phyloP scores from a whole-genome alignment of 352 stramenopile species.

The Phytophthora niederhauseri region DNA sequence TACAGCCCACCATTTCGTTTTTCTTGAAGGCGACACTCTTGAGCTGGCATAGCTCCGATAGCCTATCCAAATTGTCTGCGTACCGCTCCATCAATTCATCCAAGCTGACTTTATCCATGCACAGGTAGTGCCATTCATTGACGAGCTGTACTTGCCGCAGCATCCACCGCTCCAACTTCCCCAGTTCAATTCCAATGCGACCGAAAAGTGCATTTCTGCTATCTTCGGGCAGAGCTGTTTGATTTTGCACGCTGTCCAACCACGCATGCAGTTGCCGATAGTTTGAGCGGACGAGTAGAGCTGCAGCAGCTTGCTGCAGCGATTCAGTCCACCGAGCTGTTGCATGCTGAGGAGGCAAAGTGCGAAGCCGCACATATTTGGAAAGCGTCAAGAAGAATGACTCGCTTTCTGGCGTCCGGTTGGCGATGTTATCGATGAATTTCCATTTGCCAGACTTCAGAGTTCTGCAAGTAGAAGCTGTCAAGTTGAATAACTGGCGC shows the following conservation, averaged over 20 bases:
- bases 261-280: constrained; percentile 16
- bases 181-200: constrained; percentile 41
- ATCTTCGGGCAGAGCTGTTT: constrained; percentile 4
- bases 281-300: constrained; percentile 29
- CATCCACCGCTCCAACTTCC: constrained; percentile 68
- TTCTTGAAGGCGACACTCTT: constrained; percentile 48
- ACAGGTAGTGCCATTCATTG: constrained; percentile 66
- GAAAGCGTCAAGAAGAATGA: constrained; percentile 31
- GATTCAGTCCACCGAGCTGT: constrained; percentile 30
- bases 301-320: constrained; percentile 30
- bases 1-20: constrained; percentile 41
- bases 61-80: constrained; percentile 46
- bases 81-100: constrained; percentile 65
- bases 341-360: constrained; percentile 18
- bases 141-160: constrained; percentile 63
- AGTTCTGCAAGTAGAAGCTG: constrained; percentile 18
- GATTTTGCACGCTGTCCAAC: constrained; percentile 11
- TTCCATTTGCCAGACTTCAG: constrained; percentile 27
- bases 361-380: constrained; percentile 30
- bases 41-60: constrained; percentile 59
- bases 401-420: constrained; percentile 22
- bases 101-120: constrained; percentile 43
- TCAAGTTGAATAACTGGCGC: constrained; percentile 35
- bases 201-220: constrained; percentile 27
- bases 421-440: constrained; percentile 29